Base-by-base conservation (phyloP, 108 stramenopile species). In the Discostella stelligeroides region DNA sequence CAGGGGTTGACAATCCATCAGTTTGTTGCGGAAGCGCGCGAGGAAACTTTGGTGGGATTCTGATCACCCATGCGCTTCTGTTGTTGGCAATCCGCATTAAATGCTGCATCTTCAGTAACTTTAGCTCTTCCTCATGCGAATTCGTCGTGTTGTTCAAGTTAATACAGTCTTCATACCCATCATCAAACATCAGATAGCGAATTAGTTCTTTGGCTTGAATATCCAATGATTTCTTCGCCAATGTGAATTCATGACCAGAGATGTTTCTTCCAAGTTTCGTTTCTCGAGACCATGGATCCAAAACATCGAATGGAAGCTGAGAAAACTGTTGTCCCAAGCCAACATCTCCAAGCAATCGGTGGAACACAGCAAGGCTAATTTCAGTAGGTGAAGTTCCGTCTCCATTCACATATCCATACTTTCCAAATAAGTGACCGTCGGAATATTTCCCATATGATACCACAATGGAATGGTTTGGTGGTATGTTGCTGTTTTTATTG, bases 361-460 rank as follows among this genome's bases (percentile, higher is more conserved):
- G 93, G 59, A 84, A 84, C 9, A 80, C 60, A 13, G 83, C 85
- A 46, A 94, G 38, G 46, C 68, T 75, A n/a, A 68, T 79, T 78
- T 89, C 83, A 7, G 85, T 84, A 4, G 73, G 71, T 9, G 75
- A 86, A 24, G 82, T 87, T 7, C 90, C 90, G 79, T 94, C 92
- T 20, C 87, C 90, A 76, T 91, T 91, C 49, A 87, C 85, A 80
- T 87, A 94, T 17, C 92, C 92, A 53, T 85, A 94, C 47, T 86
- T 85, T 27, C 84, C 87, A 60, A 88, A 87, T 39, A 94, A 49
- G 67, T 90, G 85, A 3, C 86, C 73, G 51, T 94, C 90, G 1
- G 86, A 76, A 37, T 86, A 83, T 17, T 78, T 77, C 9, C 88
- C 89, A 60, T 94, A 94, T 21, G 81, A 83, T 10, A 90, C 88